Evolutionary conservation across 257 asterid genomes (phyloP).

Genomic region (Primulina tabacum): DNA sequence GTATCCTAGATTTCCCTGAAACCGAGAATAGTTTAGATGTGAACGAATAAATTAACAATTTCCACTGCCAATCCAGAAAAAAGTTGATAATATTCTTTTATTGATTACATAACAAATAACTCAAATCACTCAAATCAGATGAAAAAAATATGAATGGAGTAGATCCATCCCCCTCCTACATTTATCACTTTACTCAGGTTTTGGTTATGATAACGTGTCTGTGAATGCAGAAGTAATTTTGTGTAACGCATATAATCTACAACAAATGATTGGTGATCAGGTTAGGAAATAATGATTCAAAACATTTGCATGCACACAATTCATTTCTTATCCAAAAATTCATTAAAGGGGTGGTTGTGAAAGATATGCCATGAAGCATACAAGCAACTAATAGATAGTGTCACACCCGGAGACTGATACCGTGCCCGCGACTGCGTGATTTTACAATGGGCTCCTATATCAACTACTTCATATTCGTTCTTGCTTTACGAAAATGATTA

Average conservation of each 20-base stretch:
- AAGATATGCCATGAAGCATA: not conserved
- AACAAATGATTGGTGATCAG: not conserved
- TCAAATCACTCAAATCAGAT: slow-evolving; percentile 5
- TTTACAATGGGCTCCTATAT: no score
- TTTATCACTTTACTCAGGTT: not conserved
- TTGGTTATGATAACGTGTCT: not conserved
- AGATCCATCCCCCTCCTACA: slow-evolving; percentile 7
- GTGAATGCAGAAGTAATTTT: not conserved
- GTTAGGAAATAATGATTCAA: not conserved
- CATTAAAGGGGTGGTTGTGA: not conserved
- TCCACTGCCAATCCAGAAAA: not conserved
- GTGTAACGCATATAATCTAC: not conserved
- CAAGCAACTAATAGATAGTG: not conserved
- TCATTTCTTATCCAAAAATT: not conserved
- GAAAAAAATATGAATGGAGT: not conserved
- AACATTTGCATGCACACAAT: not conserved
- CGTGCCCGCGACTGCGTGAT: no score
- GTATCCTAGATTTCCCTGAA: slow-evolving; percentile 92
- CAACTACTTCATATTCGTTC: no score
- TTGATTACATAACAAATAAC: slow-evolving; percentile 1
- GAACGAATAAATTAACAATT: slow-evolving; percentile 17
- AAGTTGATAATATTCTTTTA: not conserved
- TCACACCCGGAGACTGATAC: no score
- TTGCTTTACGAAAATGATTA: no score
- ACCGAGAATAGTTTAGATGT: slow-evolving; percentile 30